Base-by-base conservation (phyloP, 208 protist species). In the Pavlovales sp. region DNA sequence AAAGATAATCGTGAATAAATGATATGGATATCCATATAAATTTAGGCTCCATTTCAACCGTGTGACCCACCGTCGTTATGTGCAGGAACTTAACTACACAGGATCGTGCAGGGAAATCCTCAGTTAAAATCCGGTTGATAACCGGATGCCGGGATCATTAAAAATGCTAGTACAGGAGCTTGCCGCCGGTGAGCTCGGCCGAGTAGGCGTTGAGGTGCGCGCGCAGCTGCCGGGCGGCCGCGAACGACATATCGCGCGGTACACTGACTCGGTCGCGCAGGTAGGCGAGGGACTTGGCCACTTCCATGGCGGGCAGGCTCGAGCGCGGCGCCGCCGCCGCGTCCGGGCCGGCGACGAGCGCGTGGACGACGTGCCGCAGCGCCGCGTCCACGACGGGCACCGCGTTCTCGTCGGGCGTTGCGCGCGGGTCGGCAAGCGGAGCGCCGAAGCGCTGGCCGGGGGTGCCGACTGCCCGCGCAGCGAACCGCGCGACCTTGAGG, bases 241-340 rank as follows among this genome's bases (percentile, higher is more conserved):
- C 39, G 34, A 41, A 46, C 11, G 39, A n/a, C 83, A 87, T 87
- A 40, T 87, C 83, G 5, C 83, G n/a, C 28, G 83, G 83, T 8
- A 87, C 83, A 0, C n/a, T 30, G 57, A 87, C 76, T 28, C 83
- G 57, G 41, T 87, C 83, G 38, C 83, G 57, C 14, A 87, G 41
- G 83, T 87, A 87, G 18, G 57, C 57, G 26, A 86, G 82, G 22
- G 14, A 26, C 26, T 4, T 18, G 36, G 57, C 66, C 41, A 84
- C 26, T 14, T 47, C 79, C 38, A 0, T 18, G 0, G n/a, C 30
- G 5, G 79, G 34, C 34, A 36, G 79, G 42, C 0, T 14, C 30
- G n/a, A 67, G 42, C 10, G 5, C 79, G 40, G 42, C 32, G 42
- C 79, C 42, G 22, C 79, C 26, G 82, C 47, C n/a, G 20, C 57